Percentiles rank a stretch among this genome's conserved stretches.
These are phyloP conservation scores for Neurospora sp. DNA, from an alignment of 495 filamentous ascomycete species.

Conservation along the genomic window DNA sequence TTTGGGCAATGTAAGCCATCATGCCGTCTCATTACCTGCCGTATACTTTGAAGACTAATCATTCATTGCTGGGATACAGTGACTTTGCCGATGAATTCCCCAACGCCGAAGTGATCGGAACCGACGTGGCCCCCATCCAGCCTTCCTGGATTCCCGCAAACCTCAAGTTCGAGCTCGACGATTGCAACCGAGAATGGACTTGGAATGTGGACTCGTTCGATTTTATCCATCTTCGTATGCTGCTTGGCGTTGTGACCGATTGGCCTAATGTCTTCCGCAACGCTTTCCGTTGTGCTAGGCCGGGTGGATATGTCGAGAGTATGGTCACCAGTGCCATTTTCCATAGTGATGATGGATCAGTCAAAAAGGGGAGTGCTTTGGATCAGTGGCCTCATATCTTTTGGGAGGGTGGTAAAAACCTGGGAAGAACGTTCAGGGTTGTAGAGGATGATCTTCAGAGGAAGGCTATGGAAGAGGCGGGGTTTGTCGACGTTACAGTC, in stretches of 20 bases:
- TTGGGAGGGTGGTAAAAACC: not conserved
- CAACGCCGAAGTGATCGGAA: slow-evolving; percentile 38
- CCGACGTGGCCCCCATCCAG: slow-evolving; percentile 39
- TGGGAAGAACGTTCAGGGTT: not conserved
- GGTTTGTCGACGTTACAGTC: slow-evolving; percentile 42
- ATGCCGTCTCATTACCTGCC: accelerated
- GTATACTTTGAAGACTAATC: not conserved
- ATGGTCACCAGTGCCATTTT: not conserved
- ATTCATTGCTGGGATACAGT: slow-evolving; percentile 16
- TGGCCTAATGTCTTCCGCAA: slow-evolving; percentile 36
- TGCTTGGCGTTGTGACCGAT: slow-evolving; percentile 39
- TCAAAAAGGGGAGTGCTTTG: not conserved
- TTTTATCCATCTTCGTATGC: slow-evolving; percentile 44
- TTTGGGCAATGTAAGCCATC: not conserved
- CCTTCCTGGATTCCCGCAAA: slow-evolving; percentile 32
- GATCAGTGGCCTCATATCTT: slow-evolving; percentile 1
- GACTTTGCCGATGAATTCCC: slow-evolving; percentile 44
- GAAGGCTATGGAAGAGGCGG: slow-evolving; percentile 40
- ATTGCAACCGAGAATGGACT: slow-evolving; percentile 37
- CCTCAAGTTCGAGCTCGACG: slow-evolving; percentile 39
- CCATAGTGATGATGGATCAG: not conserved
- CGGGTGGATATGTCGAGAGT: slow-evolving; percentile 3
- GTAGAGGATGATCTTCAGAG: slow-evolving; percentile 15
- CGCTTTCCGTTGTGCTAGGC: slow-evolving; percentile 9
- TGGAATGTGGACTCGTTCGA: slow-evolving; percentile 41